phyloP scores from a whole-genome alignment of 2,329 filamentous ascomycete genomes.

The Calonectria pteridis region DNA sequence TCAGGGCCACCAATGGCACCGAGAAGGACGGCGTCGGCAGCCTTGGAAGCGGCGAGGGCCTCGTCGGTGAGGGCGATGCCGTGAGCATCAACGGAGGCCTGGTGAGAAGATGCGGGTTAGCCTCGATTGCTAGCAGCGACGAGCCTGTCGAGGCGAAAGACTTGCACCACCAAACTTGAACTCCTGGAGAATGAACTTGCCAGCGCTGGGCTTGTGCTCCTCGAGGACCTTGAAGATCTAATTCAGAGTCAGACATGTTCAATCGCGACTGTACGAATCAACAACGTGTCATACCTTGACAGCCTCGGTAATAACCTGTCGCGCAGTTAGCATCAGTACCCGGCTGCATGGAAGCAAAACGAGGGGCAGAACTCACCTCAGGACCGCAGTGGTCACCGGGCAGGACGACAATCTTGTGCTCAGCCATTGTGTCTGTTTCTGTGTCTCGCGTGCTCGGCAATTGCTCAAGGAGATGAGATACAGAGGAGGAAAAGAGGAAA shows the following conservation, averaged over 20 bases:
- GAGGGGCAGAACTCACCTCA: slow-evolving; percentile 69
- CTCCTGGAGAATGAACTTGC: slow-evolving; percentile 89
- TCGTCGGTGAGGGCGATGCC: slow-evolving; percentile 85
- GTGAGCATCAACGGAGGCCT: slow-evolving; percentile 90
- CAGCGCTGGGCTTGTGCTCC: slow-evolving; percentile 74
- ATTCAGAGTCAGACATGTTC: slow-evolving; percentile 5
- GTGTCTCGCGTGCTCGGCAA: slow-evolving; percentile 2
- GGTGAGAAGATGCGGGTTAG: slow-evolving; percentile 15
- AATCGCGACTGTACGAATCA: neutral
- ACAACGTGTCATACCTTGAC: slow-evolving; percentile 74
- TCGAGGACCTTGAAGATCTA: slow-evolving; percentile 86
- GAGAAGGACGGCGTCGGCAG: slow-evolving; percentile 89
- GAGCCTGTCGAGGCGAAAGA: slow-evolving; percentile 10
- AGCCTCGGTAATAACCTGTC: slow-evolving; percentile 81
- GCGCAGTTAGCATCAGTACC: slow-evolving; percentile 31
- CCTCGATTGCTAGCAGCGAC: neutral
- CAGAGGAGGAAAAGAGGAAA: slow-evolving; percentile 19
- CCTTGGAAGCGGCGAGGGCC: slow-evolving; percentile 85
- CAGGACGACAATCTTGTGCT: slow-evolving; percentile 84
- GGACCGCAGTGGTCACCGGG: slow-evolving; percentile 88
- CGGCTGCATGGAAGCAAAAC: neutral
- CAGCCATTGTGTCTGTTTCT: slow-evolving; percentile 64
- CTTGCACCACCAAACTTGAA: slow-evolving; percentile 93
- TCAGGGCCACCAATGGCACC: slow-evolving; percentile 95
- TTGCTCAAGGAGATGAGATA: slow-evolving; percentile 17